These are phyloP conservation scores for Stachybotrys echinatus DNA, from an alignment of 2,329 filamentous ascomycete genomes.

Conservation along the genomic window DNA sequence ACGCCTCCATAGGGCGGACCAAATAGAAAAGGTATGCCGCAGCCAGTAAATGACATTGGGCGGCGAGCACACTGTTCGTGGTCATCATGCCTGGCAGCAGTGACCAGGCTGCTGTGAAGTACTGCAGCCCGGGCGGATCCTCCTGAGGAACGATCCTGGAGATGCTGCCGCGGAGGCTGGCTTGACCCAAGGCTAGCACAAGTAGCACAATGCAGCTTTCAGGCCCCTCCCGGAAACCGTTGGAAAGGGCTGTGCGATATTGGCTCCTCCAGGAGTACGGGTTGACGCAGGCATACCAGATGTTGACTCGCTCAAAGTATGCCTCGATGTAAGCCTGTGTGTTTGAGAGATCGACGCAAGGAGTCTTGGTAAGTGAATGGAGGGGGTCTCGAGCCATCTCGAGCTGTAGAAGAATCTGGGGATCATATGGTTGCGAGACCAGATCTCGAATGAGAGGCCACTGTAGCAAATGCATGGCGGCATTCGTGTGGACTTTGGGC, in stretches of 20 bases:
- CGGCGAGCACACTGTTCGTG: constrained; percentile 69
- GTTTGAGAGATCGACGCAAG: constrained; percentile 67
- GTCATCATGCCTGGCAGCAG: constrained; percentile 75
- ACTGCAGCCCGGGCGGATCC: constrained; percentile 70
- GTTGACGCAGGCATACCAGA: constrained; percentile 84
- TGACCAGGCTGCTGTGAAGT: constrained; percentile 76
- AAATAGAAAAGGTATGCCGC: constrained; percentile 81
- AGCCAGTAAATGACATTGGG: constrained; percentile 75
- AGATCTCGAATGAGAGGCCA: constrained; percentile 77
- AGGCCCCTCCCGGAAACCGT: constrained; percentile 70
- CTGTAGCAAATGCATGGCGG: constrained; percentile 70
- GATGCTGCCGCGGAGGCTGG: constrained; percentile 70
- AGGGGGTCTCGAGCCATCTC: constrained; percentile 78
- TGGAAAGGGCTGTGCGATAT: constrained; percentile 69
- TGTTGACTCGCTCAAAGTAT: constrained; percentile 75
- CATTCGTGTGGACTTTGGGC: constrained; percentile 80
- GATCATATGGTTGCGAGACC: constrained; percentile 71
- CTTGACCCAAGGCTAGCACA: constrained; percentile 72
- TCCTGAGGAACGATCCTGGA: constrained; percentile 63
- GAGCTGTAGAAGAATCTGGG: constrained; percentile 74
- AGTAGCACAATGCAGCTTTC: constrained; percentile 80
- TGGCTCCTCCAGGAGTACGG: constrained; percentile 74
- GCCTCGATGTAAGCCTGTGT: constrained; percentile 70
- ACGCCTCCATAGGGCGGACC: constrained; percentile 76
- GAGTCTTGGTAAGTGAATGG: constrained; percentile 57